Base-by-base conservation (phyloP, 495 filamentous ascomycete genomes). In the Tuber indicum region DNA sequence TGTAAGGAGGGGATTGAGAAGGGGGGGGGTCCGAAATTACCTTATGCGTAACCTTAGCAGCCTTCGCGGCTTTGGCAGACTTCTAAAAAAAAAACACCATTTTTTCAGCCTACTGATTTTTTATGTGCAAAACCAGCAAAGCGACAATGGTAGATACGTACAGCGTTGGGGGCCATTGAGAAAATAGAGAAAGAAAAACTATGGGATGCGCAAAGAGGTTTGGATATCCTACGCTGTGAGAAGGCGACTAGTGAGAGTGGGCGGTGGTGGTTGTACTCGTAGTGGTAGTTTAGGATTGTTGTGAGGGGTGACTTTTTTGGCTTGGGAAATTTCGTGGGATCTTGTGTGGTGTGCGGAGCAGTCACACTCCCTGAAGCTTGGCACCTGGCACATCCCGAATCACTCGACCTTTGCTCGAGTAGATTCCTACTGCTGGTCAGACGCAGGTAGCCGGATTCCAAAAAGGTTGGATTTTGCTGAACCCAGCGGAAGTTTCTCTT, bases 31-130 rank as follows among this genome's bases (percentile, higher is more conserved):
- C 72, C 75, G 41, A 71, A 72, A 85, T 83, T 85, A 90, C 89
- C 88, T 91, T 91, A 84, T 89, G 88, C 76, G 89, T 91, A 76
- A 87, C 85, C 88, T 91, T 91, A 85, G 85, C 86, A 81, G 86
- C 84, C 86, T 90, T 91, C 49, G 75, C 82, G 82, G 85, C 86
- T 85, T 90, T 89, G 85, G 86, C 82, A 84, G 85, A 85, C 89
- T 91, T 91, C 91, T 93, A 88, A 89, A 87, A 86, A 82, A 85
- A 84, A 84, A 79, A 78, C 86, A 84, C 39, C 39, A 41, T 41
- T 80, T 86, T 86, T 87, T 96, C 92, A 96, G 93, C 94, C 94
- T 97, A 96, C 93, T 97, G 94, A 89, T 93, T 92, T 89, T 88
- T 88, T 32, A 8, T 62, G 26, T 72, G 73, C 39, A 72, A 74